Percentiles rank a stretch among this genome's conserved stretches.
phyloP scores from a whole-genome alignment of 192 early-diverging fungal species.

The Coemansia umbellata region DNA sequence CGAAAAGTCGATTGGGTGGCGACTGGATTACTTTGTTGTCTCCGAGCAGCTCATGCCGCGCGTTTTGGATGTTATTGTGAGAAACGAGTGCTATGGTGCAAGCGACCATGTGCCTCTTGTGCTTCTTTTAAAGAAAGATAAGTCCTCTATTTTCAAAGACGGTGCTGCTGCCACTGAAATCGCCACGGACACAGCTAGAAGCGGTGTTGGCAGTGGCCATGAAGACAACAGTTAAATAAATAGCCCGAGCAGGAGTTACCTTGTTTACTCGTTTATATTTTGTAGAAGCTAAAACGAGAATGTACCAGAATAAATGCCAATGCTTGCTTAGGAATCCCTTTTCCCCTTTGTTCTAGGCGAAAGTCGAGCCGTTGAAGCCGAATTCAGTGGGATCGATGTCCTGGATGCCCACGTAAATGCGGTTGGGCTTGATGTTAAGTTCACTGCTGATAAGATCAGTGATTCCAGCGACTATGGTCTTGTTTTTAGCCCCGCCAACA shows the following conservation, averaged over 20 bases:
- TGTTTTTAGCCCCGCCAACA: constrained; percentile 16
- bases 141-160: no score
- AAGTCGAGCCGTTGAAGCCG: constrained; percentile 8
- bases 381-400: constrained; percentile 9
- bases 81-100: constrained; percentile 77
- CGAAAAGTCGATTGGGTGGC: constrained; percentile 72
- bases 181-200: no score
- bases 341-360: no score
- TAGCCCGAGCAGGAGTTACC: no score
- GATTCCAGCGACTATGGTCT: constrained; percentile 10
- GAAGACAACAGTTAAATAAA: no score
- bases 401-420: constrained; percentile 15
- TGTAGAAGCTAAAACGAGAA: no score
- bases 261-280: no score
- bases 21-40: constrained; percentile 83
- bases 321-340: neutral
- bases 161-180: no score
- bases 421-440: constrained; percentile 5
- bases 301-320: no score
- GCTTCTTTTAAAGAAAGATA: constrained; percentile 41
- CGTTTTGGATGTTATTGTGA: constrained; percentile 61
- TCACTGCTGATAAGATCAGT: constrained; percentile 11
- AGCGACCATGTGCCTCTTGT: constrained; percentile 86
- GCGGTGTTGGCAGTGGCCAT: no score
- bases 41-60: constrained; percentile 56